These are phyloP conservation scores for Trichophyton rubrum DNA, from an alignment of 2,329 filamentous ascomycete species.

Conservation along the genomic window DNA sequence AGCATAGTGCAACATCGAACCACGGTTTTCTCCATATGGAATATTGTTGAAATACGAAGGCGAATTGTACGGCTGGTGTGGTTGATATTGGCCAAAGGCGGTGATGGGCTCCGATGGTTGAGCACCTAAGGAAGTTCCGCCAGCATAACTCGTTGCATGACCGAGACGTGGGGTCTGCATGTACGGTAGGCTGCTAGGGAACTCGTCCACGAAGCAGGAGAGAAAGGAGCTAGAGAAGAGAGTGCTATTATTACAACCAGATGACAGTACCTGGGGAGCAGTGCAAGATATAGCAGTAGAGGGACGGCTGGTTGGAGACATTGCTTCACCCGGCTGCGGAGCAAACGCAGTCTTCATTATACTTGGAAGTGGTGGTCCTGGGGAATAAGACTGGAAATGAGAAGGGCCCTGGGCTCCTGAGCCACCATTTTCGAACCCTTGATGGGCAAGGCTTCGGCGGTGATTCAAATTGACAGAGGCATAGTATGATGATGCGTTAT, in stretches of 20 bases:
- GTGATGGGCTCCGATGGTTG: neutral
- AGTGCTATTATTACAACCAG: neutral
- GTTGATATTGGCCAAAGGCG: neutral
- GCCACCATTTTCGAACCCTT: neutral
- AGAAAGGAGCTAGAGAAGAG: neutral
- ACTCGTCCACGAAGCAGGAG: neutral
- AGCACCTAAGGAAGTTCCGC: neutral
- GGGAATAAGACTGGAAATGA: slow-evolving; percentile 11
- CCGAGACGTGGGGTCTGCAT: slow-evolving; percentile 2
- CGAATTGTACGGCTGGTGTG: neutral
- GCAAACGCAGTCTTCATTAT: slow-evolving; percentile 31
- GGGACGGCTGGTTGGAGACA: slow-evolving; percentile 22
- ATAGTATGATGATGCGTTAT: neutral
- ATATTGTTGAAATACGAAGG: neutral
- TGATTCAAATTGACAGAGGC: neutral
- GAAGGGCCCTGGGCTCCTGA: slow-evolving; percentile 2
- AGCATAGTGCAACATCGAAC: neutral
- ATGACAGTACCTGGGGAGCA: neutral
- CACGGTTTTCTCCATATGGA: neutral
- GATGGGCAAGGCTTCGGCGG: neutral
- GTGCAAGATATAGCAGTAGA: slow-evolving; percentile 14
- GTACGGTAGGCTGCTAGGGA: neutral
- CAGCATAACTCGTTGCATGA: neutral
- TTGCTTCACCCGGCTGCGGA: slow-evolving; percentile 27
- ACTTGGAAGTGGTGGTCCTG: slow-evolving; percentile 21